Percentiles rank a stretch among this genome's conserved stretches.
phyloP scores from a whole-genome alignment of 2,329 filamentous ascomycete genomes.

The Sporothrix curviconia region DNA sequence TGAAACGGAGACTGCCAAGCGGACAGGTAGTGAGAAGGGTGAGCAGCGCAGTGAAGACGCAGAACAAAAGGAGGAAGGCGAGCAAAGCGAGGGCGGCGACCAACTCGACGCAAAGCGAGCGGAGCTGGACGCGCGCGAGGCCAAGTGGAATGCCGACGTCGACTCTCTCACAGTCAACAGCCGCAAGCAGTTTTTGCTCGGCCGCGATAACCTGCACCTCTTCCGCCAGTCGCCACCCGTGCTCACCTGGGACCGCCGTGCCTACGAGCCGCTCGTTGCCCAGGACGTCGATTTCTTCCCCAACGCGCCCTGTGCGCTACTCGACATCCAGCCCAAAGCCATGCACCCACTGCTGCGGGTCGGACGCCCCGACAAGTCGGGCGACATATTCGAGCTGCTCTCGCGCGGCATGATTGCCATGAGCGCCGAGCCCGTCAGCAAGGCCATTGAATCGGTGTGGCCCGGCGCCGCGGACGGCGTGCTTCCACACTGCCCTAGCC shows the following conservation, averaged over 20 bases:
- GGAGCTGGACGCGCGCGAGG: not conserved
- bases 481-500: slow-evolving; percentile 39
- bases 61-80: too few relatives aligned
- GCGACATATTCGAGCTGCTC: slow-evolving; percentile 49
- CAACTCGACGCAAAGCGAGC: too few relatives aligned
- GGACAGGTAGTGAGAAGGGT: too few relatives aligned
- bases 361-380: slow-evolving; percentile 31
- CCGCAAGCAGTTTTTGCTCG: slow-evolving; percentile 21
- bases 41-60: too few relatives aligned
- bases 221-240: slow-evolving; percentile 43
- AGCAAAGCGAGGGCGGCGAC: too few relatives aligned
- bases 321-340: slow-evolving; percentile 60
- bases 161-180: slow-evolving; percentile 14
- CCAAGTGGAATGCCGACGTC: slow-evolving; percentile 13
- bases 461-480: slow-evolving; percentile 54
- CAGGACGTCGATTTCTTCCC: slow-evolving; percentile 61
- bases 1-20: too few relatives aligned
- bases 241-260: slow-evolving; percentile 63
- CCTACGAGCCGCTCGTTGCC: slow-evolving; percentile 61
- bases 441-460: slow-evolving; percentile 47
- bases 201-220: slow-evolving; percentile 49
- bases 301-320: slow-evolving; percentile 46
- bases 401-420: slow-evolving; percentile 34
- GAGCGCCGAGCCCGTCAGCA: slow-evolving; percentile 31
- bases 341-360: slow-evolving; percentile 43